Percentiles rank a stretch among this genome's conserved stretches.
These are phyloP conservation scores for Podospora australis DNA, from an alignment of 495 filamentous ascomycete species.

Conservation along the genomic window DNA sequence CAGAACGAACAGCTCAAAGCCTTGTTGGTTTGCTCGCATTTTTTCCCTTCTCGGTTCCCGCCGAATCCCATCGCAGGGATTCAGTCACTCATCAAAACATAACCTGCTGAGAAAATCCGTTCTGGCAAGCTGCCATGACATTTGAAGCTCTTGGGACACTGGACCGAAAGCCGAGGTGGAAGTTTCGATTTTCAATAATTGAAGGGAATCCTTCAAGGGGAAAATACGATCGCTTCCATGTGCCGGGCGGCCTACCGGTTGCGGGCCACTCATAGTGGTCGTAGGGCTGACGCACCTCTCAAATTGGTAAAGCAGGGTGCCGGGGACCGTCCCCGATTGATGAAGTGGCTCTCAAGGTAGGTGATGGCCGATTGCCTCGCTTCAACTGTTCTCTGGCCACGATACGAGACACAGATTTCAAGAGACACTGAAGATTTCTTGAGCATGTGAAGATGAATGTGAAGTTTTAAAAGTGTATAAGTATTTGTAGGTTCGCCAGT, in stretches of 20 bases:
- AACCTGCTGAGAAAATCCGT: neutral
- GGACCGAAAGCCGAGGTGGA: neutral
- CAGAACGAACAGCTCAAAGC: neutral
- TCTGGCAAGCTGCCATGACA: neutral
- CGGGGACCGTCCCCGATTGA: neutral
- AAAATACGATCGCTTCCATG: neutral
- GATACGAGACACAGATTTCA: neutral
- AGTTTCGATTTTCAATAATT: no score
- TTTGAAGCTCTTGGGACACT: neutral
- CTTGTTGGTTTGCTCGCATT: neutral
- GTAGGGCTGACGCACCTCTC: slow-evolving; percentile 11
- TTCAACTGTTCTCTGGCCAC: neutral
- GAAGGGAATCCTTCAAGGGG: neutral
- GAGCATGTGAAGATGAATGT: neutral
- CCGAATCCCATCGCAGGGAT: neutral
- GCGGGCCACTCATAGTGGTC: slow-evolving; percentile 2
- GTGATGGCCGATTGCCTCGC: neutral
- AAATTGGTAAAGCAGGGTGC: neutral
- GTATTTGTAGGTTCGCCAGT: neutral
- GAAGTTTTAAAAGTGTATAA: neutral
- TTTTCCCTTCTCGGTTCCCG: neutral
- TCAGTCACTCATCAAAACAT: no score
- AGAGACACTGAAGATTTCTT: neutral
- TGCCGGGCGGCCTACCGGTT: slow-evolving; percentile 1
- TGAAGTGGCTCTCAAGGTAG: neutral